Base-by-base conservation (phyloP, 768 basidiomycete species). In the Leccinum barrowsii region DNA sequence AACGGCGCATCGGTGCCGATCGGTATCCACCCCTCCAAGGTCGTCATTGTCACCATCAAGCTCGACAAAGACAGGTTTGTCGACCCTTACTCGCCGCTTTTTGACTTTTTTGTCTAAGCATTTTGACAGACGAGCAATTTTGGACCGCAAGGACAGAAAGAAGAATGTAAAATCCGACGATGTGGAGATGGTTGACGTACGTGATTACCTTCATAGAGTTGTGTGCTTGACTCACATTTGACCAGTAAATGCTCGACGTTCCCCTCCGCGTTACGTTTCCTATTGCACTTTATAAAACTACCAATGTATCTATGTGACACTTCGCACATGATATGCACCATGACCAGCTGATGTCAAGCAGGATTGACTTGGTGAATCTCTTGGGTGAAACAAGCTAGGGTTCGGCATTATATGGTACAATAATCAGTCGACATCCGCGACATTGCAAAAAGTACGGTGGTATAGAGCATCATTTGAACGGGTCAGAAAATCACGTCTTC, bases 21-120 rank as follows among this genome's bases (percentile, higher is more conserved):
- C 68, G 94, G 94, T 65, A 86, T 99, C 67, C 90, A 96, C 82
- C 94, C 96, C 58, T 92, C 90, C 80, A 98, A 97, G 74, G 94
- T 98, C 54, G 91, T 96, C 63, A 93, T 99, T 73, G 86, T 87
- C 64, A 90, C 80, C 69, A 85, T 97, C 77, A 97, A 98, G 80
- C 80, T 93, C 60, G 91, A 94, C 78, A 94, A 92, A 76, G 92
- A 94, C 77, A 81, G 89, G 89, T 87, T 44, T 54, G 80, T 71
- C 22, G 10, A 55, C 2, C 22, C 50, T 26, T 21, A 28, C 12
- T 17, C 22, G 11, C 50, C 7, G 1, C 21, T 15, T n/a, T 35
- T 50, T 15, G 24, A 55, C 37, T 15, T 37, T n/a, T 52, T 60
- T 24, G n/a, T 55, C 44, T 65, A 35, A 65, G 13, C 37, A 56